Base-by-base conservation (phyloP, 108 stramenopile species). In the Seminavis robusta region DNA sequence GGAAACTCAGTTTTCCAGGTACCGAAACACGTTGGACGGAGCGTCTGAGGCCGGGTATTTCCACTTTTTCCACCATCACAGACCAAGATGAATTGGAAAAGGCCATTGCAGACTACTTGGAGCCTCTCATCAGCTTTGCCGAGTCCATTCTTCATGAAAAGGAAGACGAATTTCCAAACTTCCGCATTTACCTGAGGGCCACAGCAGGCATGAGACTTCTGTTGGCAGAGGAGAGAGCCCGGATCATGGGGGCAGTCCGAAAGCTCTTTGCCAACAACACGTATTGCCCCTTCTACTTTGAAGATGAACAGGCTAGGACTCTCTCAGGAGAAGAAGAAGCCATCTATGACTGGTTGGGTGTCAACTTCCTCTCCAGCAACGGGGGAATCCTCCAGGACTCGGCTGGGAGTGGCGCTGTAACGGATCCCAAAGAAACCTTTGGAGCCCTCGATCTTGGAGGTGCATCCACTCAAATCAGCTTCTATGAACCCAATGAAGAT, bases 391-490 rank as follows among this genome's bases (percentile, higher is more conserved):
- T 92, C 32, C 37, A 83, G 26, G 39, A 71, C 46, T 80, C 79
- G 36, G 45, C 75, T 42, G 78, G 86, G 8, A 47, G 57, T 57
- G 84, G 88, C 33, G 66, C 80, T 1, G 65, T 73, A 25, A 13
- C 48, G n/a, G 41, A 69, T 51, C 76, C 84, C 31, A 56, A 72
- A 24, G 47, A 63, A n/a, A 90, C 91, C 1, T 87, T 78, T 30
- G 97, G 95, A 1, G 88, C 95, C 1, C 47, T 97, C 36, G 97
- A 97, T 60, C 52, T 97, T 36, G 97, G 97, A 11, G 97, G 97
- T 2, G 92, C 92, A 3, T 77, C 74, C 24, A 84, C 93, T 0
- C 97, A 97, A 69, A 93, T 97, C 47, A 59, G 83, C 11, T 96
- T 96, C 56, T 89, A 75, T 63, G 74, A 73, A 53, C 78, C 70